A percentile compares a stretch with the other conserved stretches of the same genome.
Evolutionary conservation across 495 filamentous ascomycete genomes (phyloP).

Genomic region (Hypoxylon lienhwacheense): DNA sequence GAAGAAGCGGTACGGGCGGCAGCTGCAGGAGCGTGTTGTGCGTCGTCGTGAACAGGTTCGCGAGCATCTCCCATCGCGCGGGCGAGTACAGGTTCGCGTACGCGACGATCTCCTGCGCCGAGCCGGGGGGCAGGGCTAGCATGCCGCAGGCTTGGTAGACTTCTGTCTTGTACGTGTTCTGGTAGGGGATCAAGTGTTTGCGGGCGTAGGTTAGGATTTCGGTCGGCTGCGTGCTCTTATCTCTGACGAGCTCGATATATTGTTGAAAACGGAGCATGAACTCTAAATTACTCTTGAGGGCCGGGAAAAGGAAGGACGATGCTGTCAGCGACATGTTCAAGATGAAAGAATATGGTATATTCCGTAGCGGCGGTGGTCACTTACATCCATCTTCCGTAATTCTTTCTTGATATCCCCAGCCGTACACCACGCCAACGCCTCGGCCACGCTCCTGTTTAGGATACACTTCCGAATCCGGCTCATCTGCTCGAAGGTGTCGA

Average conservation of each 20-base stretch:
- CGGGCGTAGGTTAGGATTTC: slow-evolving; percentile 81
- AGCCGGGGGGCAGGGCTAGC: slow-evolving; percentile 70
- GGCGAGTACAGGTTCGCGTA: slow-evolving; percentile 66
- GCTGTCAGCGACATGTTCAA: too few species aligned
- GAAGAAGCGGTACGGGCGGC: slow-evolving; percentile 79
- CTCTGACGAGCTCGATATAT: slow-evolving; percentile 86
- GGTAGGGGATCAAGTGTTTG: slow-evolving; percentile 72
- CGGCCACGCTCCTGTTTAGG: slow-evolving; percentile 66
- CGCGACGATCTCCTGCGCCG: slow-evolving; percentile 37
- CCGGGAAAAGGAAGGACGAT: too few species aligned
- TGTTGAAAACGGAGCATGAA: slow-evolving; percentile 95
- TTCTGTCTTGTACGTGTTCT: slow-evolving; percentile 66
- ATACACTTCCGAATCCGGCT: slow-evolving; percentile 72
- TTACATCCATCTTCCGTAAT: slow-evolving; percentile 78
- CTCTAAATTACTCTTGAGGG: slow-evolving; percentile 77
- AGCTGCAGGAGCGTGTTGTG: slow-evolving; percentile 87
- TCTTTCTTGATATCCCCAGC: slow-evolving; percentile 78
- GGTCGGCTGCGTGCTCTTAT: slow-evolving; percentile 59
- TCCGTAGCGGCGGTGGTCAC: slow-evolving; percentile 26
- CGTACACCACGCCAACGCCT: slow-evolving; percentile 84
- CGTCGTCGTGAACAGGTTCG: slow-evolving; percentile 80
- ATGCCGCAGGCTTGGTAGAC: slow-evolving; percentile 76
- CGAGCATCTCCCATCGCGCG: slow-evolving; percentile 72
- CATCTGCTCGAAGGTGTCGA: slow-evolving; percentile 84
- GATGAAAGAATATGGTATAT: background rate